Percentiles rank a stretch among this genome's conserved stretches.
Conservation (phyloP, 768 basidiomycete genomes). For the Neoboletus magnificus region DNA sequence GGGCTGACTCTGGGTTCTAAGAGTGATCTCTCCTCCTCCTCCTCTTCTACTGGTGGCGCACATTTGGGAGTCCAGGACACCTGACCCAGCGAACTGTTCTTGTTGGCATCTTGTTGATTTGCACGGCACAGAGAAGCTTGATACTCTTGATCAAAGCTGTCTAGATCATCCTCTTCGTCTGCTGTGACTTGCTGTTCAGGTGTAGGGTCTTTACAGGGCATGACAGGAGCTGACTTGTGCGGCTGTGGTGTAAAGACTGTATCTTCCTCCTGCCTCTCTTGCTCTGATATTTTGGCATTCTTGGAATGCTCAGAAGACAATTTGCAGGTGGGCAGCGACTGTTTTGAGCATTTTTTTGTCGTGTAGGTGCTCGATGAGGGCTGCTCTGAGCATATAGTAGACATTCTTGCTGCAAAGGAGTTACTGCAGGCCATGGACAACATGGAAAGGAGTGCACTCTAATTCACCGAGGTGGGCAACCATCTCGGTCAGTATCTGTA, state of each 20-base stretch:
- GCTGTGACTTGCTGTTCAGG: background rate
- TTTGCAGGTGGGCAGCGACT: background rate
- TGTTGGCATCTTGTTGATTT: slow-evolving; percentile 17
- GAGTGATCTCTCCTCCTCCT: slow-evolving; percentile 29
- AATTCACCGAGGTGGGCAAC: slow-evolving; percentile 78
- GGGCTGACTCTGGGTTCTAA: slow-evolving; percentile 23
- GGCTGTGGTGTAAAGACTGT: slow-evolving; percentile 13
- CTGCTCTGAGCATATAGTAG: no score
- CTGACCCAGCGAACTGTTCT: slow-evolving; percentile 13
- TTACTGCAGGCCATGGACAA: background rate
- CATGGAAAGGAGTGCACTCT: slow-evolving; percentile 52
- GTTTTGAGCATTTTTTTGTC: no score
- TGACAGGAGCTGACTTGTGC: slow-evolving; percentile 9
- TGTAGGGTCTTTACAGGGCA: background rate
- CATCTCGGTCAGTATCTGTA: slow-evolving; percentile 78
- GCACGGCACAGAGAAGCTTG: slow-evolving; percentile 15
- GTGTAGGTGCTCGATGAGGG: no score
- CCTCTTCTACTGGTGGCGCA: slow-evolving; percentile 14
- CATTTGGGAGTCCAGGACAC: slow-evolving; percentile 15
- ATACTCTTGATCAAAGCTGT: slow-evolving; percentile 26
- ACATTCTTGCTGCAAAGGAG: no score
- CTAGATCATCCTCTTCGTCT: slow-evolving; percentile 18
- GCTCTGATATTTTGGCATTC: background rate
- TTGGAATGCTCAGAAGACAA: background rate
- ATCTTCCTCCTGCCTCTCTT: slow-evolving; percentile 3